Base-by-base conservation (phyloP, 225 moss, liverwort and hornwort species). In the Lunularia cruciata region DNA sequence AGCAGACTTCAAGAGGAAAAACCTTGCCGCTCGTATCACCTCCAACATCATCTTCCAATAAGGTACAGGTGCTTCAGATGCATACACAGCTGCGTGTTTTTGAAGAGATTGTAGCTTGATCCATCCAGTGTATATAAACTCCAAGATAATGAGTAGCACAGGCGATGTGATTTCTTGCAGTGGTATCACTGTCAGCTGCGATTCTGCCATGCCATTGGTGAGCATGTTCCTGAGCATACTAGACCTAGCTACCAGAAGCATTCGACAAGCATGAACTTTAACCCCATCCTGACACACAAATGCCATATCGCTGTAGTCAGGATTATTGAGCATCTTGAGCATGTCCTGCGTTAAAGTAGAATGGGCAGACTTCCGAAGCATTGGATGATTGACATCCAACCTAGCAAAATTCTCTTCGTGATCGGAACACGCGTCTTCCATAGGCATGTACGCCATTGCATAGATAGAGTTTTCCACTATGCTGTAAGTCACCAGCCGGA, bases 51-150 rank as follows among this genome's bases (percentile, higher is more conserved):
- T 52, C 34, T 22, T 70, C 75, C 61, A 70, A 18, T 8, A 27
- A 2, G 25, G 16, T 43, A 53, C 60, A 31, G 37, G 52, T 18
- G 20, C 8, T 20, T 70, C 75, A 27, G 37, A 30, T 53, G 47
- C 34, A 26, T 34, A 45, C 20, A 28, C 30, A 2, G 31, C 48
- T n/a, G 65, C 47, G 1, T 32, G 49, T 10, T 23, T 59, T 6
- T 49, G 10, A 5, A 58, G 20, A 13, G 60, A 71, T 14, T 15
- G 26, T 6, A 40, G 65, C 19, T 22, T 30, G 30, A 66, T 51
- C 65, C 65, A 66, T 47, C 75, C 75, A 0, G 69, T 62, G 55
- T 76, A 70, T 10, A 76, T 47, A 38, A 70, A 76, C 69, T 76
- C 75, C n/a, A 76, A 27, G 3, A 70, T 27, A 8, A 38, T 37